phyloP scores from a whole-genome alignment of 2,329 filamentous ascomycete species.

The Pseudopyrenochaeta lycopersici region DNA sequence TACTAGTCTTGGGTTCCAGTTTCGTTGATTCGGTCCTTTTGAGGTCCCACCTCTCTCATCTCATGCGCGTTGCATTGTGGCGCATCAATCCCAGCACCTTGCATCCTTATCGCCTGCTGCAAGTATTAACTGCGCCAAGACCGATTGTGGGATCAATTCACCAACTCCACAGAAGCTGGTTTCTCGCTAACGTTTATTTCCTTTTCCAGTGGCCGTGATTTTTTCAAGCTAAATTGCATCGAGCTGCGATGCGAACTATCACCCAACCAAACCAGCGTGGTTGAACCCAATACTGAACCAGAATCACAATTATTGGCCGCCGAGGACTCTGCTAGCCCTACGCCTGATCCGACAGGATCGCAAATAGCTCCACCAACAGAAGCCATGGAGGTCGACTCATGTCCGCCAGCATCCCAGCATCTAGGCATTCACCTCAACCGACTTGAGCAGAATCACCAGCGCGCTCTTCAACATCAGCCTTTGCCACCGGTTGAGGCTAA shows the following conservation, averaged over 20 bases:
- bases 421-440: slow-evolving; percentile 24
- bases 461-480: slow-evolving; percentile 22
- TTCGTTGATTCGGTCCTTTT: slow-evolving; percentile 14
- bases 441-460: slow-evolving; percentile 25
- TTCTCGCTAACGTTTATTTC: slow-evolving; percentile 9
- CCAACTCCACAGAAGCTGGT: slow-evolving; percentile 6
- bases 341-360: slow-evolving; percentile 16
- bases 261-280: slow-evolving; percentile 27
- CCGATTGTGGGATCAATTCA: slow-evolving; percentile 22
- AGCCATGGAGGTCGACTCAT: slow-evolving; percentile 44
- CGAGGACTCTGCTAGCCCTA: slow-evolving; percentile 26
- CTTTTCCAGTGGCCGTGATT: slow-evolving; percentile 43
- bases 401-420: slow-evolving; percentile 25
- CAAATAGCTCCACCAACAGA: slow-evolving; percentile 11
- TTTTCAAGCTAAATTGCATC: slow-evolving; percentile 52
- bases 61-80: slow-evolving; percentile 15
- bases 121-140: slow-evolving; percentile 24
- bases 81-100: slow-evolving; percentile 19
- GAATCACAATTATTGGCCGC: slow-evolving; percentile 27
- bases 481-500: slow-evolving; percentile 29
- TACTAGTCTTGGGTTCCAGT: slow-evolving; percentile 7
- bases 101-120: slow-evolving; percentile 27
- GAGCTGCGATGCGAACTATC: slow-evolving; percentile 47
- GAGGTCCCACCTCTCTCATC: slow-evolving; percentile 10
- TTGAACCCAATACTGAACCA: slow-evolving; percentile 38